These are phyloP conservation scores for Aleurites moluccanus DNA, from an alignment of 441 rosid genomes.

Conservation along the genomic window DNA sequence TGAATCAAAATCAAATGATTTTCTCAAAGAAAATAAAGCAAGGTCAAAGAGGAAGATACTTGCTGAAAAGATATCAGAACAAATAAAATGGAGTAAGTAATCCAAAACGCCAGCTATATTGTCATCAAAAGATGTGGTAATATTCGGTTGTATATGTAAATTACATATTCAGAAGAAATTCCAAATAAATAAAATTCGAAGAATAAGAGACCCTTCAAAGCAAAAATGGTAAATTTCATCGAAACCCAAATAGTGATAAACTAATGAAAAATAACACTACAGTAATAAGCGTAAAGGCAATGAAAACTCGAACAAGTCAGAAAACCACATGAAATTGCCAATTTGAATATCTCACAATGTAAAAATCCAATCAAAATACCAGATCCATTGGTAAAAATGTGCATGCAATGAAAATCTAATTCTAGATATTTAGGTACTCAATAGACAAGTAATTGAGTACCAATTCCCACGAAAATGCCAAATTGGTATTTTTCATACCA, in stretches of 20 bases:
- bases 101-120: background rate
- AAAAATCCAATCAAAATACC: conserved; percentile 25
- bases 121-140: conserved; percentile 9
- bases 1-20: conserved; percentile 1
- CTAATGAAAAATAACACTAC: background rate
- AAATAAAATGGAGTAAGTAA: background rate
- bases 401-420: conserved; percentile 50
- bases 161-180: background rate
- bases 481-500: too few relatives aligned
- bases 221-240: background rate
- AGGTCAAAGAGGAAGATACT: background rate
- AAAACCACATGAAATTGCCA: conserved; percentile 8
- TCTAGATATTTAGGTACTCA: too few relatives aligned
- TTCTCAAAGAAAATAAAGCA: background rate
- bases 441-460: too few relatives aligned
- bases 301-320: background rate
- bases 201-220: background rate
- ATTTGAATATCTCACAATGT: conserved; percentile 14
- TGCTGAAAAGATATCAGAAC: background rate
- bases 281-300: background rate
- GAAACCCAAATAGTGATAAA: conserved; percentile 3
- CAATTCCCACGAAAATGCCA: too few relatives aligned
- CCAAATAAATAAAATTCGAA: background rate
- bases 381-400: conserved; percentile 36
- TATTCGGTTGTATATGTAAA: background rate